phyloP scores from a whole-genome alignment of 768 basidiomycete species.

The Saitozyma sp. region DNA sequence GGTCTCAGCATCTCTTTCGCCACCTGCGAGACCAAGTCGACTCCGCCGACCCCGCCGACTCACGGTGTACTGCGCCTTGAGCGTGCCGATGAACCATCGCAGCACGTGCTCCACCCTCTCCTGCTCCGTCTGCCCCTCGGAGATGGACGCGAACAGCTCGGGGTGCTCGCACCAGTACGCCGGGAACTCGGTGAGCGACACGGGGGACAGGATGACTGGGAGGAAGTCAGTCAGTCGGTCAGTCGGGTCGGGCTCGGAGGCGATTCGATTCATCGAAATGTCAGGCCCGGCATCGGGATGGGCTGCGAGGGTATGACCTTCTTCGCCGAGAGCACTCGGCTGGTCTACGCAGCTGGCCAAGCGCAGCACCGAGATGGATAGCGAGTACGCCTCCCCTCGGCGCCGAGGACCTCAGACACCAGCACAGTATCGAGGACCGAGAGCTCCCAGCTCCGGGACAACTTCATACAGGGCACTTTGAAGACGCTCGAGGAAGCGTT shows the following conservation, averaged over 20 bases:
- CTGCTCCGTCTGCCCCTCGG: conserved; percentile 71
- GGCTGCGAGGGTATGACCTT: too few species aligned
- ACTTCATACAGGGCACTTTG: too few species aligned
- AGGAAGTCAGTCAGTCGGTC: neutral
- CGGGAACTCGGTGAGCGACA: conserved; percentile 88
- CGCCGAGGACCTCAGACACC: too few species aligned
- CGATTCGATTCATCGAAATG: too few species aligned
- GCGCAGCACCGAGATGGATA: neutral
- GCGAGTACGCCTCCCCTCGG: neutral
- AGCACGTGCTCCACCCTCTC: conserved; percentile 77
- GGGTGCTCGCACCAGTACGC: conserved; percentile 98
- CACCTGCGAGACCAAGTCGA: neutral
- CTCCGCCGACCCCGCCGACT: conserved; percentile 8
- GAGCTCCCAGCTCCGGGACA: too few species aligned
- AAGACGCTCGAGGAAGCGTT: too few species aligned
- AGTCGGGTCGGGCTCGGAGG: too few species aligned
- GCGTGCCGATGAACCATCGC: conserved; percentile 93
- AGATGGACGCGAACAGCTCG: conserved; percentile 81
- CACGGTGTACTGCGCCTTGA: conserved; percentile 76
- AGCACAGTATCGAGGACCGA: too few species aligned
- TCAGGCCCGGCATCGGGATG: too few species aligned
- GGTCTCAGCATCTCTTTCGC: neutral
- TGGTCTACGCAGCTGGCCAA: too few species aligned
- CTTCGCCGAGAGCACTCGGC: too few species aligned
- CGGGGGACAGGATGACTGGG: conserved; percentile 77